A percentile compares a stretch with the other conserved stretches of the same genome.
Evolutionary conservation across 2,329 filamentous ascomycete genomes (phyloP).

Genomic region (Arthroderma sp.): DNA sequence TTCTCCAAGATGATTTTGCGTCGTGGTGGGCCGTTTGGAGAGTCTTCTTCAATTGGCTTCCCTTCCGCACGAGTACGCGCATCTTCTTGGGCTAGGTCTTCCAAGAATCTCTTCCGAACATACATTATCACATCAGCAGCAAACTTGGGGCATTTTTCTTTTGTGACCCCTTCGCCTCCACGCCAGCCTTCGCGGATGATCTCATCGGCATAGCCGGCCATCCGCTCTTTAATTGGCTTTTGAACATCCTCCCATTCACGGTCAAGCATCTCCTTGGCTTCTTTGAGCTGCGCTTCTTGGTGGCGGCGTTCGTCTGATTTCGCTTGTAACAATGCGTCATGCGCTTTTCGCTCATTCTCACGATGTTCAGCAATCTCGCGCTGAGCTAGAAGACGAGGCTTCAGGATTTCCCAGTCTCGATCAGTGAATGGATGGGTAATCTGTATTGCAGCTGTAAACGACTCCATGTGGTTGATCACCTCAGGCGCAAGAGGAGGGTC

Average conservation of each 20-base stretch:
- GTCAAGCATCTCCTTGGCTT: conserved; percentile 49
- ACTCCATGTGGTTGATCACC: conserved; percentile 56
- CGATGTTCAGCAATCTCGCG: conserved; percentile 50
- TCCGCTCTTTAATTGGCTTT: conserved; percentile 51
- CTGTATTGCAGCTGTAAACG: conserved; percentile 61
- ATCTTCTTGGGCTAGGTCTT: conserved; percentile 45
- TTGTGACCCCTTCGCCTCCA: conserved; percentile 50
- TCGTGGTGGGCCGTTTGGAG: conserved; percentile 43
- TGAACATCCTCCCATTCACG: conserved; percentile 61
- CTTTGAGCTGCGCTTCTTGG: conserved; percentile 40
- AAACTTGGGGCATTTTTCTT: conserved; percentile 54
- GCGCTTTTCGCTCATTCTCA: conserved; percentile 41
- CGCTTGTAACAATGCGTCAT: conserved; percentile 34
- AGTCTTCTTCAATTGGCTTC: conserved; percentile 36
- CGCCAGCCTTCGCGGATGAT: conserved; percentile 55
- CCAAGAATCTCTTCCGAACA: conserved; percentile 56
- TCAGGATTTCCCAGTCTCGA: conserved; percentile 55
- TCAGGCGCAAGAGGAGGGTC: conserved; percentile 52
- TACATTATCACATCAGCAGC: conserved; percentile 59
- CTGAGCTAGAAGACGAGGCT: conserved; percentile 55
- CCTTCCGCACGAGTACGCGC: conserved; percentile 38
- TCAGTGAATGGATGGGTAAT: conserved; percentile 58
- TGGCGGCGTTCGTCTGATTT: conserved; percentile 37
- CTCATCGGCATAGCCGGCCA: conserved; percentile 57
- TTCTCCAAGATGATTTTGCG: conserved; percentile 63